Percentiles rank a stretch among this genome's conserved stretches.
These are phyloP conservation scores for Tubosaeta sp. DNA, from an alignment of 768 basidiomycete genomes.

Conservation along the genomic window DNA sequence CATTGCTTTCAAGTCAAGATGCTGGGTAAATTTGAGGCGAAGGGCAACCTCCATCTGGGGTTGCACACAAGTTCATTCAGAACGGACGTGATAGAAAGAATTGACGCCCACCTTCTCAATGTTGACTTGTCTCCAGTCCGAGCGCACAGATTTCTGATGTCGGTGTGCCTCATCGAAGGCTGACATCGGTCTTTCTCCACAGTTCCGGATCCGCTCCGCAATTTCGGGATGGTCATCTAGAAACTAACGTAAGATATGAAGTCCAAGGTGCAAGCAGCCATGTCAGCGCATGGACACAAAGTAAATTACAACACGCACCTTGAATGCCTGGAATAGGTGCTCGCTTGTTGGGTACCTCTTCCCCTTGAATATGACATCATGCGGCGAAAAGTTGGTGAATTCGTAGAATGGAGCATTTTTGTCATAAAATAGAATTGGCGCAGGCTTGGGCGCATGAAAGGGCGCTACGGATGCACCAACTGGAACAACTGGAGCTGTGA, in stretches of 20 bases:
- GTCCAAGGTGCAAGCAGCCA: background rate
- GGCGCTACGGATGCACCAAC: slow-evolving; percentile 28
- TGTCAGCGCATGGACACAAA: background rate
- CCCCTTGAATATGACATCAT: slow-evolving; percentile 57
- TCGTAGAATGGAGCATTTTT: slow-evolving; percentile 62
- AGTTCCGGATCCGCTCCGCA: slow-evolving; percentile 65
- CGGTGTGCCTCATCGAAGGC: slow-evolving; percentile 68
- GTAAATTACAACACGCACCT: slow-evolving; percentile 34
- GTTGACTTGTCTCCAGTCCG: slow-evolving; percentile 68
- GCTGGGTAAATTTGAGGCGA: slow-evolving; percentile 69
- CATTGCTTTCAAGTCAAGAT: slow-evolving; percentile 51
- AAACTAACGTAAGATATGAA: slow-evolving; percentile 40
- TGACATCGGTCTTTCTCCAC: slow-evolving; percentile 55
- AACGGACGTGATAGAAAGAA: background rate
- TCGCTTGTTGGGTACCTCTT: slow-evolving; percentile 72
- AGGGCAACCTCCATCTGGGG: slow-evolving; percentile 62
- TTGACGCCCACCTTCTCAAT: slow-evolving; percentile 47
- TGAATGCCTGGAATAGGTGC: slow-evolving; percentile 74
- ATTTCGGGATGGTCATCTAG: slow-evolving; percentile 54
- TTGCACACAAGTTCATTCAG: background rate
- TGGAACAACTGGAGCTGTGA: slow-evolving; percentile 29
- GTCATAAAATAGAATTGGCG: slow-evolving; percentile 57
- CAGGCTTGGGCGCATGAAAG: slow-evolving; percentile 24
- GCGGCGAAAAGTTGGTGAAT: slow-evolving; percentile 71
- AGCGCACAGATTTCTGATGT: slow-evolving; percentile 54